A percentile compares a stretch with the other conserved stretches of the same genome.
Evolutionary conservation across 176 grass and related monocot genomes (phyloP).

Genomic region (Cenchrus purpureus): DNA sequence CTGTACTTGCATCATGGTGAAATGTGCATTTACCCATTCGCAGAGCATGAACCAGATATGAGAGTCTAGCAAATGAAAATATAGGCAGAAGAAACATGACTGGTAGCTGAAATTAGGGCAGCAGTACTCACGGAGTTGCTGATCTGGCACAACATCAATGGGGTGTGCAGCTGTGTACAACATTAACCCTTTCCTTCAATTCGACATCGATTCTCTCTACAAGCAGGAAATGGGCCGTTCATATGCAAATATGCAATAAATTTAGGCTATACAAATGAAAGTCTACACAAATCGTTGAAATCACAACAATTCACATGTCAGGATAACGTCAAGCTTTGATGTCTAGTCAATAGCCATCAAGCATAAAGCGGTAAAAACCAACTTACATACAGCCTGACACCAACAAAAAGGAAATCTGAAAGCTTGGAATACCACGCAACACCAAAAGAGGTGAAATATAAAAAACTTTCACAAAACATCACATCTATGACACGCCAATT

Average conservation of each 20-base stretch:
- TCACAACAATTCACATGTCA: conserved; percentile 16
- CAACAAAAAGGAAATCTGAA: conserved; percentile 7
- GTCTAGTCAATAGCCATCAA: background rate
- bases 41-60: conserved; percentile 13
- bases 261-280: conserved; percentile 27
- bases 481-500: conserved; percentile 21
- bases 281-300: conserved; percentile 11
- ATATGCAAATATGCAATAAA: background rate
- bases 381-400: conserved; percentile 14
- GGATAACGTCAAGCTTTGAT: background rate
- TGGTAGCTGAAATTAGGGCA: conserved; percentile 23
- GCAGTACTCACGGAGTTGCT: conserved; percentile 30
- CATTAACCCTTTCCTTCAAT: conserved; percentile 24
- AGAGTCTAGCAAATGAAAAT: conserved; percentile 23
- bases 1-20: conserved; percentile 19
- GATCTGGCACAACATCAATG: conserved; percentile 38
- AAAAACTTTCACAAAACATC: conserved; percentile 17
- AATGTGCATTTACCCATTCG: conserved; percentile 12
- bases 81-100: conserved; percentile 31
- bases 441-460: background rate
- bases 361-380: background rate
- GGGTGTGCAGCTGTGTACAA: conserved; percentile 28
- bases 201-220: conserved; percentile 7
- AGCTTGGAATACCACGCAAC: conserved; percentile 11
- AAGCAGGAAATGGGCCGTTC: conserved; percentile 22